Base-by-base conservation (phyloP, 768 basidiomycete species). In the Lactarius vividus region DNA sequence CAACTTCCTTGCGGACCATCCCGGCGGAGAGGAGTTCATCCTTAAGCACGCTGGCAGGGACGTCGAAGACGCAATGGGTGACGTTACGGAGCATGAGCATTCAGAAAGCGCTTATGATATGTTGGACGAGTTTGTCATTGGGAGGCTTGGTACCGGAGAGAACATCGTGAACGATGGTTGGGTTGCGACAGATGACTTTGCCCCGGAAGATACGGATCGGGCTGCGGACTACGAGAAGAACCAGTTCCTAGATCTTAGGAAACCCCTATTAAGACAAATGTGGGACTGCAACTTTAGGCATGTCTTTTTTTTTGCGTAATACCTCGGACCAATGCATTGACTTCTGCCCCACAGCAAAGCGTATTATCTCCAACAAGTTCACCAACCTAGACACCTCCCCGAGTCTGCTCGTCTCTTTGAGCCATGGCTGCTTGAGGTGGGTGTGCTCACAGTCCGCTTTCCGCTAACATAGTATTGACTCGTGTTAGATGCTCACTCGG, bases 361-460 rank as follows among this genome's bases (percentile, higher is more conserved):
- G 4, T 98, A 95, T 76, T 99, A 99, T 74, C 81, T 99, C 58
- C 85, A 93, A 72, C 97, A 99, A 76, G 92, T 99, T 0, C 97
- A 99, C 76, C 95, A 98, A 75, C 96, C 97, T 1, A 85, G 97
- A 52, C 96, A 96, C 75, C 76, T 96, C 60, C 77, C 85, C 8
- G 82, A 92, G 59, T 88, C 91, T 20, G 95, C 96, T 2, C 87
- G 93, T 69, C 79, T 99, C 65, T 98, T 99, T 74, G 91, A 88
- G 15, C 86, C 89, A 2, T 79, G 83, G 49, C 81, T 87, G 64
- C 86, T 97, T 37, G 96, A 99, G 84, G 91, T 88, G 65, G 42
- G 79, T 73, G 40, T 31, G 1, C 49, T 26, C 49, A 28, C 29
- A 55, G 29, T 62, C 52, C 67, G 42, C 11, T 55, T 61, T 60